Conservation (phyloP, 208 protist genomes). For the Entamoeba moshkovskii region DNA sequence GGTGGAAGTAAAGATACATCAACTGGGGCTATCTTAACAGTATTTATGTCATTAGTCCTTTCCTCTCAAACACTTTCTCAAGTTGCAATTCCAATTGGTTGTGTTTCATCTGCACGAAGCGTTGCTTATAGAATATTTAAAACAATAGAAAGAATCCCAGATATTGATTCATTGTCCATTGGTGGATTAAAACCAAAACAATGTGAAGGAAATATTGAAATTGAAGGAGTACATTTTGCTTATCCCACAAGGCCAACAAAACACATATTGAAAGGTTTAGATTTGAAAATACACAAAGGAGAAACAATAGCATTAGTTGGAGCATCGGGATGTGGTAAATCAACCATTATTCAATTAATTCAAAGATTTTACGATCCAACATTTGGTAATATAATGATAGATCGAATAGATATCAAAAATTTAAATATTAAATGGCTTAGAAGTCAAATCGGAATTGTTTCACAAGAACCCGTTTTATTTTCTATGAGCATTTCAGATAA, state of each 20-base stretch:
- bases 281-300: conserved; percentile 27
- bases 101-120: not conserved
- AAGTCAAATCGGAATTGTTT: conserved; percentile 48
- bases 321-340: conserved; percentile 70
- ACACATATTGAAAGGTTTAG: not conserved
- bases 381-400: conserved; percentile 62
- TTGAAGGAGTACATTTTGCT: not conserved
- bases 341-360: conserved; percentile 65
- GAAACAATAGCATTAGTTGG: conserved; percentile 70
- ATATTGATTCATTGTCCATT: not conserved
- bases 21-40: not conserved
- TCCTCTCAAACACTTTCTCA: not conserved
- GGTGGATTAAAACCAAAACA: not conserved
- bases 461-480: conserved; percentile 82
- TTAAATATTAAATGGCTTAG: conserved; percentile 44
- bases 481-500: conserved; percentile 77
- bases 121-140: not conserved
- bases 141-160: not conserved
- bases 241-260: not conserved
- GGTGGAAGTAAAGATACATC: not conserved
- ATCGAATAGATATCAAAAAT: conserved; percentile 61
- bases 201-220: not conserved
- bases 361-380: conserved; percentile 75
- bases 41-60: not conserved
- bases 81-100: not conserved